Evolutionary conservation across 768 basidiomycete species (phyloP).

Genomic region (Hygrocybe punicea): DNA sequence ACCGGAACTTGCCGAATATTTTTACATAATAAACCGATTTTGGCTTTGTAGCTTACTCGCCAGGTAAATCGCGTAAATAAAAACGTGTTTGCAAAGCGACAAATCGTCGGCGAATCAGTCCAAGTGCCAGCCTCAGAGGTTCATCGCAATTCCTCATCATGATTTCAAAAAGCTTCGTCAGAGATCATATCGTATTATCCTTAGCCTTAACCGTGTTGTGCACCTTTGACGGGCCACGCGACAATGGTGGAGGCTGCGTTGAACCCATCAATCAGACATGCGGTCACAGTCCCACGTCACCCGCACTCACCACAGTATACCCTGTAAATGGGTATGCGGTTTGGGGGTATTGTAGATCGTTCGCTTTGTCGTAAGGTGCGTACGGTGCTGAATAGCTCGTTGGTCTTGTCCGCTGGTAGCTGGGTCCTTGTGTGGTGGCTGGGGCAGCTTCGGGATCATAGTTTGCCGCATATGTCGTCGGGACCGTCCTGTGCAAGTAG

Average conservation of each 20-base stretch:
- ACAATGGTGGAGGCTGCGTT: neutral
- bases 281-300: neutral
- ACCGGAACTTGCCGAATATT: neutral
- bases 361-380: neutral
- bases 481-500: neutral
- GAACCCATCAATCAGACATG: neutral
- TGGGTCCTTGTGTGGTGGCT: neutral
- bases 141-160: neutral
- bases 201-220: constrained; percentile 1
- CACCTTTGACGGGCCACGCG: neutral
- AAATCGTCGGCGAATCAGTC: neutral
- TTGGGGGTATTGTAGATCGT: constrained; percentile 1
- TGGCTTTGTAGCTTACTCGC: too few species aligned
- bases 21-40: neutral
- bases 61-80: neutral
- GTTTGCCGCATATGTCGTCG: neutral
- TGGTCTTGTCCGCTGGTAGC: neutral
- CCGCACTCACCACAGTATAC: constrained; percentile 1
- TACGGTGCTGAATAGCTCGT: neutral
- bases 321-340: constrained; percentile 6
- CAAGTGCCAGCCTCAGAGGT: constrained; percentile 2
- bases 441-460: neutral
- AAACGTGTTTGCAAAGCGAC: neutral
- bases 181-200: neutral
- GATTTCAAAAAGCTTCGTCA: neutral